phyloP scores from a whole-genome alignment of 495 filamentous ascomycete genomes.

The Penicillium herquei region DNA sequence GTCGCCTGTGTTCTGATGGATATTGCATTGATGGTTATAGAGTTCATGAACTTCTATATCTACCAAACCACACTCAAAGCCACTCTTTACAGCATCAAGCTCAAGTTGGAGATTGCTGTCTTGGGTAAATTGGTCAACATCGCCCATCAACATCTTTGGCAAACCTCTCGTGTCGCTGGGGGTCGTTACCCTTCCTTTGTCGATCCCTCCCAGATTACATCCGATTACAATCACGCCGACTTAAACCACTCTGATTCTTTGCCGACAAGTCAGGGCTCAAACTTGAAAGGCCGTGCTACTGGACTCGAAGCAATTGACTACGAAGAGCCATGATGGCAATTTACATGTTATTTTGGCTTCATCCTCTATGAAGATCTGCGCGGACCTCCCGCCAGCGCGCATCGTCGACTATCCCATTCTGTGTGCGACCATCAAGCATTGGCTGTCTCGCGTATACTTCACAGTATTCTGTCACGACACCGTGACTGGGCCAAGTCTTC shows the following conservation, averaged over 20 bases:
- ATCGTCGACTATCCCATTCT: too few relatives aligned
- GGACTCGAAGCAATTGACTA: conserved; percentile 17
- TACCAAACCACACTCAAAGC: conserved; percentile 32
- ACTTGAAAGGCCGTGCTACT: conserved; percentile 12
- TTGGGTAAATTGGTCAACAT: conserved; percentile 30
- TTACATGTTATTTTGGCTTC: too few relatives aligned
- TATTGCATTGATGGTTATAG: conserved; percentile 30
- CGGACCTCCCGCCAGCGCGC: too few relatives aligned
- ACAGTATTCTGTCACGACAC: too few relatives aligned
- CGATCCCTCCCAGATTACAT: conserved; percentile 17
- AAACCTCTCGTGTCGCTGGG: conserved; percentile 7
- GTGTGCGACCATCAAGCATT: too few relatives aligned
- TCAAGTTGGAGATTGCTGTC: conserved; percentile 31
- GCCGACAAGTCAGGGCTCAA: conserved; percentile 12
- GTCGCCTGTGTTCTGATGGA: conserved; percentile 32
- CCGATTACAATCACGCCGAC: conserved; percentile 19
- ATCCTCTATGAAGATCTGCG: too few relatives aligned
- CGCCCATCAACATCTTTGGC: conserved; percentile 28
- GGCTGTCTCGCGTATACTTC: too few relatives aligned
- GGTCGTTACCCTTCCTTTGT: conserved; percentile 27
- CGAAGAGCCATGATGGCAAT: background rate
- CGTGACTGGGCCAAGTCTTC: too few relatives aligned
- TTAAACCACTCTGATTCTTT: conserved; percentile 20
- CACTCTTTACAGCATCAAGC: conserved; percentile 29
- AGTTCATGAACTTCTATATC: conserved; percentile 33